Conservation (phyloP, 164 flowering plant species). For the Liriodendron chinense region DNA sequence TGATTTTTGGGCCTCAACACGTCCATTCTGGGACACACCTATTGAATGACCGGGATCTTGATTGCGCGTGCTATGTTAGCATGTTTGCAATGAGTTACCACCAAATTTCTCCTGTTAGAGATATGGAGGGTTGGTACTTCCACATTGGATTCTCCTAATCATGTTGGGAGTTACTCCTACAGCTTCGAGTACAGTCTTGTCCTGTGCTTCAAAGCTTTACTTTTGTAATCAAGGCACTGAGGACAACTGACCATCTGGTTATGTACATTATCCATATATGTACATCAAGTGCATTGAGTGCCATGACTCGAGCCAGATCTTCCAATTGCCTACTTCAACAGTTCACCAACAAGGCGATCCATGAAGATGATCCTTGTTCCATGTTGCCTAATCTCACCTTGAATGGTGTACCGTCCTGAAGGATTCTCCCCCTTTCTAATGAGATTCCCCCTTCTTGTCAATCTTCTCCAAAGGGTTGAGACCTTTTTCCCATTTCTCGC, state of each 20-base stretch:
- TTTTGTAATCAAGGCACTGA: not conserved
- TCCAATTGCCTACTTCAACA: not conserved
- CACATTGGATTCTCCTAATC: not conserved
- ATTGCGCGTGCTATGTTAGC: no score
- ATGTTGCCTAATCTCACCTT: not conserved
- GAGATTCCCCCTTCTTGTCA: not conserved
- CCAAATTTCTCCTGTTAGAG: no score
- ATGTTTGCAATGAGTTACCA: no score
- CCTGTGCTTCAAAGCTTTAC: not conserved
- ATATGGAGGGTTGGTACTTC: not conserved
- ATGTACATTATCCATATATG: not conserved
- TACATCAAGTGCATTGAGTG: not conserved
- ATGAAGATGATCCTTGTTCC: not conserved
- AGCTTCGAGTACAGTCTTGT: not conserved
- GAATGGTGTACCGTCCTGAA: not conserved
- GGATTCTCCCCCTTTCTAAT: not conserved
- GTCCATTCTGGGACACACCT: not conserved
- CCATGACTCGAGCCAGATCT: not conserved
- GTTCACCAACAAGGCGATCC: not conserved
- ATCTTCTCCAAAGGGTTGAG: no score
- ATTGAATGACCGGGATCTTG: no score
- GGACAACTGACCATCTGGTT: not conserved
- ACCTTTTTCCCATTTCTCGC: no score
- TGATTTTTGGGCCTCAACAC: not conserved
- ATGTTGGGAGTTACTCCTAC: not conserved